These are phyloP conservation scores for Hysterangium stoloniferum DNA, from an alignment of 768 basidiomycete species.

Conservation along the genomic window DNA sequence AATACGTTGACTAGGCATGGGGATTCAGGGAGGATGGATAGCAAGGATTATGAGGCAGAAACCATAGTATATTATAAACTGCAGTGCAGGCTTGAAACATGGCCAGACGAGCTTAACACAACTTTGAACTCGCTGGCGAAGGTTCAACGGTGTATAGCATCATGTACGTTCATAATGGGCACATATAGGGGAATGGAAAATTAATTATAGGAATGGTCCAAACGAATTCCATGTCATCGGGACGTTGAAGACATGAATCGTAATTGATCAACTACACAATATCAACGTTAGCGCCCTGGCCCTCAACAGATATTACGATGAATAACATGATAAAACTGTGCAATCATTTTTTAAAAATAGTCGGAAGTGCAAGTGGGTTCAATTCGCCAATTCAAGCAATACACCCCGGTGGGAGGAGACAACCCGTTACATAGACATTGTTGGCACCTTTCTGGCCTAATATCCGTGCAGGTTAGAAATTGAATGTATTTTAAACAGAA, in stretches of 20 bases:
- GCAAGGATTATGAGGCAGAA: slow-evolving; percentile 8
- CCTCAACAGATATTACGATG: slow-evolving; percentile 11
- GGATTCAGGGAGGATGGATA: slow-evolving; percentile 1
- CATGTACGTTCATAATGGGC: background rate
- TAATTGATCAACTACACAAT: slow-evolving; percentile 1
- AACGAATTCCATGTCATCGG: slow-evolving; percentile 9
- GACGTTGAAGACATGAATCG: slow-evolving; percentile 6
- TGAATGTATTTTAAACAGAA: too few species aligned
- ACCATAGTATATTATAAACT: slow-evolving; percentile 4
- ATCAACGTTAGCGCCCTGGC: slow-evolving; percentile 8
- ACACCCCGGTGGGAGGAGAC: too few species aligned
- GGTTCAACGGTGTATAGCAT: slow-evolving; percentile 10
- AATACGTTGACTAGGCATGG: slow-evolving; percentile 5
- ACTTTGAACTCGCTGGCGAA: background rate
- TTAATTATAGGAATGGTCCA: slow-evolving; percentile 10
- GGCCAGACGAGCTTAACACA: slow-evolving; percentile 4
- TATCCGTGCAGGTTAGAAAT: too few species aligned
- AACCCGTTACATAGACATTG: too few species aligned
- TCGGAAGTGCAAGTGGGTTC: background rate
- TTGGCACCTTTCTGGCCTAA: too few species aligned
- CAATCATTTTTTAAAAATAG: background rate
- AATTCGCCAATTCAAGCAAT: too few species aligned
- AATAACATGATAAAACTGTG: background rate
- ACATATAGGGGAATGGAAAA: background rate
- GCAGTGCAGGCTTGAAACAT: slow-evolving; percentile 3